Conservation (phyloP, 768 basidiomycete species). For the Pleurotus cornucopiae region DNA sequence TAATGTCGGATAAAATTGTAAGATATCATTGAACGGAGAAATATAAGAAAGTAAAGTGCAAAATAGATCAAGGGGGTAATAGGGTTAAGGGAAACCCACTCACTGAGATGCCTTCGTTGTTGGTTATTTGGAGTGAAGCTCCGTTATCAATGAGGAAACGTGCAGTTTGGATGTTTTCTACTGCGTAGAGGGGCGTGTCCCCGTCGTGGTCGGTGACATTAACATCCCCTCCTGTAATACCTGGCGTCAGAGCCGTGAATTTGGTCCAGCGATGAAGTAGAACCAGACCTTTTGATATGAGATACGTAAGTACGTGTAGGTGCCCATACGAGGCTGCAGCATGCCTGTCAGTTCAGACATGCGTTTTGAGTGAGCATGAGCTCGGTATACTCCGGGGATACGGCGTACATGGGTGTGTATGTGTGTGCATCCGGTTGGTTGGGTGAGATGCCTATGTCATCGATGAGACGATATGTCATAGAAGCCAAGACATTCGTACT, state of each 20-base stretch:
- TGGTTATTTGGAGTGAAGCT: conserved; percentile 56
- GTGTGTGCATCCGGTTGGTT: conserved; percentile 69
- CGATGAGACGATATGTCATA: conserved; percentile 25
- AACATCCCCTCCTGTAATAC: conserved; percentile 69
- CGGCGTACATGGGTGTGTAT: conserved; percentile 74
- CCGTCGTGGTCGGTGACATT: conserved; percentile 84
- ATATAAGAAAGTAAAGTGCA: too few relatives aligned
- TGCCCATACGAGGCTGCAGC: conserved; percentile 94
- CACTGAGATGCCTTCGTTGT: conserved; percentile 75
- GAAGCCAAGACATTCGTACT: too few relatives aligned
- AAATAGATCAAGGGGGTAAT: neutral
- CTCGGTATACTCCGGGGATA: neutral
- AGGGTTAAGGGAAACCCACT: conserved; percentile 20
- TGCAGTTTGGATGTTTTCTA: conserved; percentile 78
- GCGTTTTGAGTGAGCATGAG: conserved; percentile 5
- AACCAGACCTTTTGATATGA: conserved; percentile 61
- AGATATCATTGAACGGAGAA: too few relatives aligned
- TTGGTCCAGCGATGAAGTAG: conserved; percentile 2
- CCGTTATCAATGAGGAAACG: conserved; percentile 76
- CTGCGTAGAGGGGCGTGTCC: conserved; percentile 89
- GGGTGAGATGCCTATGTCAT: conserved; percentile 51
- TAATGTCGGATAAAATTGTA: too few relatives aligned
- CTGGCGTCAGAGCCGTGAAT: conserved; percentile 8
- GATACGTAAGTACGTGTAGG: conserved; percentile 68
- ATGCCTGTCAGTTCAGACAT: conserved; percentile 53